A percentile compares a stretch with the other conserved stretches of the same genome.
Conservation (phyloP, 2,329 filamentous ascomycete species). For the Curvularia sp. region DNA sequence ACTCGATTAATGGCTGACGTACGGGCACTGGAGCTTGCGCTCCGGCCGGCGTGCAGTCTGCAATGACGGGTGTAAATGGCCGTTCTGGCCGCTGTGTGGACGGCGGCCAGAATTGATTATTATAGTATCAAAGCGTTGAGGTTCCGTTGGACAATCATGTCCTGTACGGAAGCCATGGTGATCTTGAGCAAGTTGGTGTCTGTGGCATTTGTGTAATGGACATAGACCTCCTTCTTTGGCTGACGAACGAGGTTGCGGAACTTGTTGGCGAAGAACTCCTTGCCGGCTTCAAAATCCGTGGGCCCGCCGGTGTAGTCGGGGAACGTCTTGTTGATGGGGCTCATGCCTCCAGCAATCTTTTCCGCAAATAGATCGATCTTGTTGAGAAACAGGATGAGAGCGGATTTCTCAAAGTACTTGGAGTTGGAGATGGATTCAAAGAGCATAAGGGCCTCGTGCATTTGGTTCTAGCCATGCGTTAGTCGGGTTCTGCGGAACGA, state of each 20-base stretch:
- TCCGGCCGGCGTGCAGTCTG: conserved; percentile 6
- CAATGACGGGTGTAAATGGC: neutral
- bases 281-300: conserved; percentile 56
- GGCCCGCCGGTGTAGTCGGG: conserved; percentile 56
- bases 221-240: conserved; percentile 59
- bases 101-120: conserved; percentile 20
- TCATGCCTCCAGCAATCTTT: conserved; percentile 56
- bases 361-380: conserved; percentile 62
- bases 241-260: conserved; percentile 59
- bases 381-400: conserved; percentile 61
- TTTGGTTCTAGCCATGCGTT: conserved; percentile 56
- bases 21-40: neutral
- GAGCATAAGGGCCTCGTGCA: conserved; percentile 62
- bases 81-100: neutral
- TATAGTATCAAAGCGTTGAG: conserved; percentile 57
- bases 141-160: conserved; percentile 62
- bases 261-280: conserved; percentile 60
- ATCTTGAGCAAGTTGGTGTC: conserved; percentile 64
- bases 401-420: conserved; percentile 60
- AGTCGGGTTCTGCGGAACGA: conserved; percentile 10
- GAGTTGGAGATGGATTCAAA: conserved; percentile 62
- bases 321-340: conserved; percentile 58
- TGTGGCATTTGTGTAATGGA: conserved; percentile 61
- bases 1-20: conserved; percentile 11
- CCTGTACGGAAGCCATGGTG: conserved; percentile 61